Conservation (phyloP, 352 stramenopile genomes). For the Globisporangium lucens region DNA sequence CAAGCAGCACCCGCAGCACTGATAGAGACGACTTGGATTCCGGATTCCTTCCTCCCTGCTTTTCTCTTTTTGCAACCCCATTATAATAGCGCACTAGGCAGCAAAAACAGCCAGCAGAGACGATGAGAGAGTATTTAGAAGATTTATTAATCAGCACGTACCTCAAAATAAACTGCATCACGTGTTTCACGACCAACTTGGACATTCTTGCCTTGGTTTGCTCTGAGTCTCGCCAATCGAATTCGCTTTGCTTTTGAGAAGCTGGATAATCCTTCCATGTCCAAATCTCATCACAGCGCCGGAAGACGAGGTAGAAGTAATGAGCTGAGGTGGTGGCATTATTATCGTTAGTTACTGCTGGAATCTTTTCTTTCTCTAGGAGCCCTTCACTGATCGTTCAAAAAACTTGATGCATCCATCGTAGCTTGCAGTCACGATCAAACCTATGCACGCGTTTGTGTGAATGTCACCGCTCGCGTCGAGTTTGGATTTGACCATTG, state of each 20-base stretch:
- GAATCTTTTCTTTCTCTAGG: neutral
- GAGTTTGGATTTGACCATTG: slow-evolving; percentile 76
- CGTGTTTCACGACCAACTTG: neutral
- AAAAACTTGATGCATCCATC: slow-evolving; percentile 85
- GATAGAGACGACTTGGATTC: slow-evolving; percentile 3
- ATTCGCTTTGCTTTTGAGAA: neutral
- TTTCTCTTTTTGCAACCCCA: neutral
- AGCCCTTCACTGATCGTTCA: slow-evolving; percentile 39
- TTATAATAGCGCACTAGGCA: slow-evolving; percentile 12
- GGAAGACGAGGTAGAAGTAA: neutral
- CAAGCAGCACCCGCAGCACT: slow-evolving; percentile 32
- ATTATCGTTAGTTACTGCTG: neutral
- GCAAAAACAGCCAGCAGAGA: slow-evolving; percentile 2
- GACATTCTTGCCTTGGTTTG: neutral
- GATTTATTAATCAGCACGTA: slow-evolving; percentile 16
- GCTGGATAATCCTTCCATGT: neutral
- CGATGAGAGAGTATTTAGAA: slow-evolving; percentile 16
- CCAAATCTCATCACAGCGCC: too few relatives aligned
- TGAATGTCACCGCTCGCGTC: slow-evolving; percentile 56
- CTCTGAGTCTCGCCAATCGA: neutral
- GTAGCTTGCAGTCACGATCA: slow-evolving; percentile 83
- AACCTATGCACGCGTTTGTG: slow-evolving; percentile 66
- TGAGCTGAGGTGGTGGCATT: neutral
- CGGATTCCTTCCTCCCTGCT: neutral
- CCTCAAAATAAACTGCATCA: slow-evolving; percentile 5